Conservation (phyloP, 1,284 basidiomycete genomes). For the Meira miltonrushii region DNA sequence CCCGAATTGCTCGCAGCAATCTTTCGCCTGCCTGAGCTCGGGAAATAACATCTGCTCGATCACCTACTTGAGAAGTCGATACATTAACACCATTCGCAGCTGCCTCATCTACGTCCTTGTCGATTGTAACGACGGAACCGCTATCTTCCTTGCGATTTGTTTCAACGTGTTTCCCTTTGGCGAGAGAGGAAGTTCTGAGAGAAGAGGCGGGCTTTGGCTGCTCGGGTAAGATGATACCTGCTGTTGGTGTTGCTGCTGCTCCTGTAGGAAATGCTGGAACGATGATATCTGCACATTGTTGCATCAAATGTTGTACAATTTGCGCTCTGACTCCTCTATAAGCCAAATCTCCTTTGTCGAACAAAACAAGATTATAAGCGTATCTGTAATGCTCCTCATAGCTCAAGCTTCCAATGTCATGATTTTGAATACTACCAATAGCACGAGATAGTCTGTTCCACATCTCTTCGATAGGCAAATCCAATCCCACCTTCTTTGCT, state of each 20-base stretch:
- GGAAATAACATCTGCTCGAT: slow-evolving; percentile 40
- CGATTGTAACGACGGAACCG: background rate
- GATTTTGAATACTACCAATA: slow-evolving; percentile 90
- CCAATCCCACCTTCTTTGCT: slow-evolving; percentile 24
- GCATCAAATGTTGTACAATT: slow-evolving; percentile 75
- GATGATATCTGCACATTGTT: slow-evolving; percentile 71
- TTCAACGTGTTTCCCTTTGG: too few species aligned
- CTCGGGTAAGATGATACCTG: slow-evolving; percentile 54
- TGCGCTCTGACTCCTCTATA: slow-evolving; percentile 81
- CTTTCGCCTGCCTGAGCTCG: slow-evolving; percentile 67
- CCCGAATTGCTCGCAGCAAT: slow-evolving; percentile 73
- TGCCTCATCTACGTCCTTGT: background rate
- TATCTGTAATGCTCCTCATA: slow-evolving; percentile 84
- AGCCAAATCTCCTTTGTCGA: slow-evolving; percentile 74
- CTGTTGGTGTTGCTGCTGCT: slow-evolving; percentile 53
- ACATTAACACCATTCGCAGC: background rate
- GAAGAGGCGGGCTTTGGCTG: slow-evolving; percentile 50
- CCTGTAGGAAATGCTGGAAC: slow-evolving; percentile 70
- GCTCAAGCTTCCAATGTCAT: slow-evolving; percentile 84
- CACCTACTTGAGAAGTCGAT: slow-evolving; percentile 13
- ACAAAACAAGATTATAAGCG: slow-evolving; percentile 48
- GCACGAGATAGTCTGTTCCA: slow-evolving; percentile 74
- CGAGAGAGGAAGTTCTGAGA: too few species aligned
- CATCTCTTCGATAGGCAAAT: slow-evolving; percentile 43
- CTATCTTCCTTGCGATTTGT: background rate